Evolutionary conservation across 2,329 filamentous ascomycete species (phyloP), one percentile per base, ranked within the genome.

Genomic region (Ascochyta rabiei): DNA sequence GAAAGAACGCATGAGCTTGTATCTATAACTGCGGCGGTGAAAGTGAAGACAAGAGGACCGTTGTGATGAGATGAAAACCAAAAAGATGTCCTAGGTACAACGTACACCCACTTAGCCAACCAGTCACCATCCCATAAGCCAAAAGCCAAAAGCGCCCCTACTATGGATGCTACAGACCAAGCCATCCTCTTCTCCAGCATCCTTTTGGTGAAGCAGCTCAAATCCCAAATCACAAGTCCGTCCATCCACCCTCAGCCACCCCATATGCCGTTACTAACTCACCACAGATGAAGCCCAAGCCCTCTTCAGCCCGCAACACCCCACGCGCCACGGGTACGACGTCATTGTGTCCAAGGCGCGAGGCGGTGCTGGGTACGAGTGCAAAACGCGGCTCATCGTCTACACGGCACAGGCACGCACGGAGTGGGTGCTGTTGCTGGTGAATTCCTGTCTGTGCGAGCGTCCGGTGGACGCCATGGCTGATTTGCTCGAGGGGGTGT

Each of bases 401-500:
- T 38, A 48, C 18, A 37, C 18, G 2, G 38, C 39, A n/a, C 30
- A 6, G 4, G 15, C 8, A 9, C 15, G 38, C 6, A 6, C 24
- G 6, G 31, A 35, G 6, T 47, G 30, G 38, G 10, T 15, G 18
- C 16, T 38, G 16, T 15, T 53, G 23, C 15, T 33, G 15, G 10
- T 4, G 8, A 48, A 24, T 9, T 13, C 16, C 1, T 21, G 23
- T 6, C 8, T 12, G 1, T 43, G 43, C 18, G 24, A 53, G n/a
- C 26, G 44, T 23, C 50, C 44, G 23, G 30, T 48, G 7, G 50
- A 53, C 4, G 49, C 43, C 0, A 24, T 53, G 50, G 31, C 16
- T 15, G 37, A 53, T 6, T 15, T 53, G 18, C 8, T 53, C 23
- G 50, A 48, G 18, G 23, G 23, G 3, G 2, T 43, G 15, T 48